phyloP scores from a whole-genome alignment of 2,329 filamentous ascomycete species.

The Bretziella fagacearum region DNA sequence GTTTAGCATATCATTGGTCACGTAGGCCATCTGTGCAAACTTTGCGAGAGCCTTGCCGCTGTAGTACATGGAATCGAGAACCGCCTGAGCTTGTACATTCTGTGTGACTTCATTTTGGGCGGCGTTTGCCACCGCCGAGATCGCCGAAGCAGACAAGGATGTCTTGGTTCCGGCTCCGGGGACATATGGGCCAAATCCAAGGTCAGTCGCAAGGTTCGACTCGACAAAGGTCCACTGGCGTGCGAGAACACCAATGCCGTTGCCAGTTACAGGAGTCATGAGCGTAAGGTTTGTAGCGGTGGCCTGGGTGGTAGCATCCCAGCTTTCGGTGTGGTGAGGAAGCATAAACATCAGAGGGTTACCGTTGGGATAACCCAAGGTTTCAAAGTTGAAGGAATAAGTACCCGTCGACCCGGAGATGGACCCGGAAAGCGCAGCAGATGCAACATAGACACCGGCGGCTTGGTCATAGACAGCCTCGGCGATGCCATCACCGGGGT shows the following conservation, averaged over 20 bases:
- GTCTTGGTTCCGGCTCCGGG: conserved; percentile 32
- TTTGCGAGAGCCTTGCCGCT: conserved; percentile 73
- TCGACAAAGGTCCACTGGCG: conserved; percentile 68
- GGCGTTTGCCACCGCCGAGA: conserved; percentile 40
- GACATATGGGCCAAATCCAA: conserved; percentile 69
- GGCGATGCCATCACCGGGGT: conserved; percentile 32
- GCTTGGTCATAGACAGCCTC: conserved; percentile 60
- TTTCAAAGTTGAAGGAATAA: conserved; percentile 61
- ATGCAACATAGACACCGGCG: conserved; percentile 55
- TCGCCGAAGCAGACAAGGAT: conserved; percentile 34
- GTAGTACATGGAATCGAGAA: conserved; percentile 81
- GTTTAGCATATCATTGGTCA: conserved; percentile 44
- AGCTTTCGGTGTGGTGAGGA: conserved; percentile 68
- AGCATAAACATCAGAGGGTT: conserved; percentile 71
- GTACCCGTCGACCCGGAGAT: conserved; percentile 41
- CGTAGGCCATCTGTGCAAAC: conserved; percentile 53
- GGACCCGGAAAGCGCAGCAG: conserved; percentile 46
- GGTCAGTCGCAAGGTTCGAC: conserved; percentile 47
- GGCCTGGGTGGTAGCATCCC: conserved; percentile 40
- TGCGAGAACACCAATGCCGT: conserved; percentile 53
- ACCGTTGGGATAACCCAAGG: conserved; percentile 42
- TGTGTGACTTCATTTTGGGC: conserved; percentile 60
- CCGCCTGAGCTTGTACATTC: conserved; percentile 54
- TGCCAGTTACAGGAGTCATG: conserved; percentile 71
- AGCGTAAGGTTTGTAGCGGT: conserved; percentile 41